Conservation (phyloP, 345 rosid genomes). For the Gossypium anomalum region DNA sequence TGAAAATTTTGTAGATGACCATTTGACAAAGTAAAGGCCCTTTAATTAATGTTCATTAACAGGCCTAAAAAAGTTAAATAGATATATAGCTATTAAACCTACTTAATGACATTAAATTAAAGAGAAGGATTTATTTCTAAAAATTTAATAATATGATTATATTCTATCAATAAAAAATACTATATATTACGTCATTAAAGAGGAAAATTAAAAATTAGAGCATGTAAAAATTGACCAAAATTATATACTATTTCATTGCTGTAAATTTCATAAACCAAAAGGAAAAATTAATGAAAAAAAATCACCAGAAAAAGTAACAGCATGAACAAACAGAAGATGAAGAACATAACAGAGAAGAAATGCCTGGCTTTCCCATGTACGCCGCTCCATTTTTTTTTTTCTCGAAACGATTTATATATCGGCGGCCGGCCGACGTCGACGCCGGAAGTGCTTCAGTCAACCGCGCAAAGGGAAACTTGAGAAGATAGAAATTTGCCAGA, state of each 20-base stretch:
- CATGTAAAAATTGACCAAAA: not conserved
- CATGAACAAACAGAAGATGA: not conserved
- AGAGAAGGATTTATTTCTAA: not conserved
- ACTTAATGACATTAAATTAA: not conserved
- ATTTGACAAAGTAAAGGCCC: not conserved
- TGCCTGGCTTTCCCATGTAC: constrained; percentile 21
- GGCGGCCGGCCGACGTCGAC: not conserved
- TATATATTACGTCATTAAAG: no score
- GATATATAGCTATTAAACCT: not conserved
- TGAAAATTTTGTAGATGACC: no score
- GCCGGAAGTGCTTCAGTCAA: not conserved
- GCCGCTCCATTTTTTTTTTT: not conserved
- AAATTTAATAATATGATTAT: no score
- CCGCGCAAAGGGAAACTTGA: not conserved
- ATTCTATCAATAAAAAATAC: no score
- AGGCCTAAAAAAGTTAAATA: not conserved
- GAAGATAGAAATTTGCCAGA: not conserved
- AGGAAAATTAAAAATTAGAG: not conserved
- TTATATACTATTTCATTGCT: not conserved
- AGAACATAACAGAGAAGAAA: not conserved
- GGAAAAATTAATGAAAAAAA: not conserved
- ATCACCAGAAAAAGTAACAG: not conserved
- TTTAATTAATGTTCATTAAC: not conserved
- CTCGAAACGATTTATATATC: not conserved
- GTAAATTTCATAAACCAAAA: not conserved